Conservation (phyloP, 306 rosid species). For the Cucurbita moschata region DNA sequence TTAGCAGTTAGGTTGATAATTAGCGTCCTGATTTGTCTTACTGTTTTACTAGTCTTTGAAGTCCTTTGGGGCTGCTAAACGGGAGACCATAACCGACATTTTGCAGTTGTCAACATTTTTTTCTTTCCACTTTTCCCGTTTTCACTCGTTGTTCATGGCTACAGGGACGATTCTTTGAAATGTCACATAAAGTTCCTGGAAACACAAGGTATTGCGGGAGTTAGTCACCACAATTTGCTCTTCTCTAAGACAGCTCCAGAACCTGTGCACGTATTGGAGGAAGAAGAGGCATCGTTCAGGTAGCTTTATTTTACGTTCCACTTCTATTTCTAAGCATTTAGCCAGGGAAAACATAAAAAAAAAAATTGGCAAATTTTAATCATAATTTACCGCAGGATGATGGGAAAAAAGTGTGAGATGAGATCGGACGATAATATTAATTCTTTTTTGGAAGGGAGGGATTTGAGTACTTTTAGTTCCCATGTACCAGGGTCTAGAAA, state of each 20-base stretch:
- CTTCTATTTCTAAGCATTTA: background rate
- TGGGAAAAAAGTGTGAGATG: no score
- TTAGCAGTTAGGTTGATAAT: background rate
- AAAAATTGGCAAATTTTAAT: no score
- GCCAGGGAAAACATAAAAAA: no score
- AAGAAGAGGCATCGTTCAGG: constrained; percentile 42
- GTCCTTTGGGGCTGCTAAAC: background rate
- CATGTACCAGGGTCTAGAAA: no score
- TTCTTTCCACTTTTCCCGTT: background rate
- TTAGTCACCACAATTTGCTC: constrained; percentile 88
- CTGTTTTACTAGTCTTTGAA: background rate
- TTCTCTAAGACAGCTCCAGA: constrained; percentile 56
- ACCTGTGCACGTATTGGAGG: constrained; percentile 36
- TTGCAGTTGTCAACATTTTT: background rate
- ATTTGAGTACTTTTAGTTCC: no score
- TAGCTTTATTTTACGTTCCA: constrained; percentile 11
- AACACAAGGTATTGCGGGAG: constrained; percentile 69
- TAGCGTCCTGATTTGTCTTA: background rate
- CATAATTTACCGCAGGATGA: no score
- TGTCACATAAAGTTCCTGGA: constrained; percentile 55
- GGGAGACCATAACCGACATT: background rate
- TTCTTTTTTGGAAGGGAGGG: no score
- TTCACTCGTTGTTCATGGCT: background rate
- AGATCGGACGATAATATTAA: no score
- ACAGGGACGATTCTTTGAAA: constrained; percentile 46